Evolutionary conservation across 805 yeast genomes (phyloP), one percentile per base, ranked within the genome.

Genomic region (Suhomyces sp.): DNA sequence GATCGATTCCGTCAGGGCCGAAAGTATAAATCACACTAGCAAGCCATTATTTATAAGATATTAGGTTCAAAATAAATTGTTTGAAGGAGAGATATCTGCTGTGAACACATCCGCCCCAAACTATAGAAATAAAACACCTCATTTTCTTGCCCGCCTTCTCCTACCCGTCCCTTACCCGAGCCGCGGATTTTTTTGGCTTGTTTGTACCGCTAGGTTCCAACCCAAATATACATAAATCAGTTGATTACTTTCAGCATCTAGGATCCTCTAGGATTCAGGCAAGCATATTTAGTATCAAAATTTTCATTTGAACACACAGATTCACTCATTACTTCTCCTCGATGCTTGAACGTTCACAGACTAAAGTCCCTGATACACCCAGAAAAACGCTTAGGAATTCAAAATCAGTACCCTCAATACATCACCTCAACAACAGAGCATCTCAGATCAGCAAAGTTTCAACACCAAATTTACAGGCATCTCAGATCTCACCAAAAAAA

Each of bases 401-500:
- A 40, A 41, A 38, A 35, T 51, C 54, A 27, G 44, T 49, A 10
- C 51, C 46, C n/a, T 48, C 51, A 24, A 22, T 48, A 41, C 44
- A 29, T 44, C 33, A 44, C 13, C 46, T 48, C 5, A 23, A 24
- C 35, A 15, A 31, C 47, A 46, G 33, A 46, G 10, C 49, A 19
- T 46, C 55, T 8, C 17, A 44, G 13, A 15, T 27, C 41, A 45
- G 45, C 38, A 50, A 46, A 33, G 22, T 24, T 22, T 17, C 29
- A 6, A n/a, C 35, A 2, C 38, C 49, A 8, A 12, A 53, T 24
- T 29, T 46, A 12, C 41, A 46, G 19, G 41, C 29, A 17, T 23
- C 46, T 22, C 27, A 22, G 17, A 24, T 47, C 35, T n/a, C 47
- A 27, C 45, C 46, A 33, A 52, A 59, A 35, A 54, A 66, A n/a